Evolutionary conservation across 1,284 basidiomycete species (phyloP).

Genomic region (Tilletiaria anomala): DNA sequence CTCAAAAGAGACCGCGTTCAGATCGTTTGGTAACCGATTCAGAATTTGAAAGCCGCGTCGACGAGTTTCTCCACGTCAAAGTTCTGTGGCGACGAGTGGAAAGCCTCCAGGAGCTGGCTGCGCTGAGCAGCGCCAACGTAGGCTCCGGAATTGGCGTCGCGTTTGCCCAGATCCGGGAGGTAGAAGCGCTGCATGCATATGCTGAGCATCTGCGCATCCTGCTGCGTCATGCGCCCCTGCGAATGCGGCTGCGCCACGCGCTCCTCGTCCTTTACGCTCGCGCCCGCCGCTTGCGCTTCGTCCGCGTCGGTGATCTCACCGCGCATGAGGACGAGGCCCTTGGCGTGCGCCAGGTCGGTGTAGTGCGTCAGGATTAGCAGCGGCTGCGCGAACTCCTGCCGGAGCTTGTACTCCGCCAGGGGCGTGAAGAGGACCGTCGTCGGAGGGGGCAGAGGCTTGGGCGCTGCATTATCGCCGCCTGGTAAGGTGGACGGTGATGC

Average conservation of each 20-base stretch:
- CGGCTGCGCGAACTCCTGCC: conserved; percentile 74
- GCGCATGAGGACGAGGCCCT: conserved; percentile 70
- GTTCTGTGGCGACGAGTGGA: background rate
- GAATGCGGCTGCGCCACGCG: conserved; percentile 6
- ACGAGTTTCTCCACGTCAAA: background rate
- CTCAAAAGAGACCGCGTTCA: no score
- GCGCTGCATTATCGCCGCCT: no score
- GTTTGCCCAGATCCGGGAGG: conserved; percentile 7
- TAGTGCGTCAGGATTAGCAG: conserved; percentile 82
- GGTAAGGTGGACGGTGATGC: background rate
- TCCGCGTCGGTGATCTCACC: conserved; percentile 67
- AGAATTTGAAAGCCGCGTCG: no score
- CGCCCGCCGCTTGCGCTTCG: conserved; percentile 11
- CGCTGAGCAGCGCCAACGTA: no score
- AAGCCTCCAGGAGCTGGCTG: background rate
- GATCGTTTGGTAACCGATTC: no score
- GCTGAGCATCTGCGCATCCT: conserved; percentile 12
- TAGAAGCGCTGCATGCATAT: conserved; percentile 30
- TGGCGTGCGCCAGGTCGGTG: conserved; percentile 67
- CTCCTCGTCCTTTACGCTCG: conserved; percentile 13
- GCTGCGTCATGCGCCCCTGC: conserved; percentile 44
- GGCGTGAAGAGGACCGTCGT: conserved; percentile 72
- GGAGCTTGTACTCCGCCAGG: conserved; percentile 81
- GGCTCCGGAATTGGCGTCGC: no score
- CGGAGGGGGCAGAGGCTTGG: conserved; percentile 3